Evolutionary conservation across 176 grass and related monocot genomes (phyloP), one percentile per base, ranked within the genome.

Genomic region (Zea luxurians): DNA sequence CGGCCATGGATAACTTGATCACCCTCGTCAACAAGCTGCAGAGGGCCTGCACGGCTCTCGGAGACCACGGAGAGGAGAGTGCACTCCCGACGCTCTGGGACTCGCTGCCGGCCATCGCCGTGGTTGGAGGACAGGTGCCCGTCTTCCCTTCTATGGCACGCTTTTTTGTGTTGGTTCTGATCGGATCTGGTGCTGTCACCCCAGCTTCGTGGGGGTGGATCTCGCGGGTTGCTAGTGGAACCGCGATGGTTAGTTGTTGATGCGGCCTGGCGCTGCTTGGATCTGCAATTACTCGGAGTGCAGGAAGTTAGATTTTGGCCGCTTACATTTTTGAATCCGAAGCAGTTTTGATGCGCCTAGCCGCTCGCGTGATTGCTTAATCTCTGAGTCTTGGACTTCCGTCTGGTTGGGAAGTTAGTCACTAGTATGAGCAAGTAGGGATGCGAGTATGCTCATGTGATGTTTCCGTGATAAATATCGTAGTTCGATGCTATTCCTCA

Each of bases 51-150:
- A 97, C 93, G 13, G 93, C 93, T 18, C 93, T 97, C 67, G 93
- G 93, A 47, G 93, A 97, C 83, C 85, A 97, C 78, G 93, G 93
- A 8, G 90, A 97, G 68, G 93, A 97, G 50, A 93, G 90, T 77
- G 87, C 93, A 66, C 90, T 97, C 10, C 93, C 93, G 10, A 90
- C 93, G 70, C 90, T 97, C 62, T 97, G 93, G 93, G 93, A 97
- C 81, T 88, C 93, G 60, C 93, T 97, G 62, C 93, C 93, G 5
- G 58, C 93, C 41, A 97, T 97, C 73, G 93, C 93, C 68, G 90
- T 97, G 71, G 93, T 97, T 41, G 93, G 93, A 78, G 93, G 93
- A 43, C 93, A 97, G 93, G 93, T 97, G 38, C 74, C 4, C 13
- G 27, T 1, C 48, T 53, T 64, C 40, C 40, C 38, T 82, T 37